Evolutionary conservation across 192 early-diverging fungal genomes (phyloP).

Genomic region (Umbelopsis vinacea): DNA sequence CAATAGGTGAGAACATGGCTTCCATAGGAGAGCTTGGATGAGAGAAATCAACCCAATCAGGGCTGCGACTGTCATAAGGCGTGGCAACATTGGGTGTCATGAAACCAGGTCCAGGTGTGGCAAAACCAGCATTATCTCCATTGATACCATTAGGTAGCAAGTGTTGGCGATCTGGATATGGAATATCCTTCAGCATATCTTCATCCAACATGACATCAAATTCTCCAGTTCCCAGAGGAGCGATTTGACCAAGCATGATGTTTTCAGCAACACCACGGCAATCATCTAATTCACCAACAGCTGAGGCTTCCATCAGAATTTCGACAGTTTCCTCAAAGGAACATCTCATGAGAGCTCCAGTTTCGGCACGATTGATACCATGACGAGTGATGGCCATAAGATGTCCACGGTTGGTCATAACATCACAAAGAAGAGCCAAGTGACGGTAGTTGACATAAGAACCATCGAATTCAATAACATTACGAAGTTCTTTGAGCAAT

Average conservation of each 20-base stretch:
- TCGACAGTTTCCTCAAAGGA: constrained; percentile 99
- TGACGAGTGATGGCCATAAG: constrained; percentile 98
- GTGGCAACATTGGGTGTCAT: constrained; percentile 67
- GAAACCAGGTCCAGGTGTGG: constrained; percentile 55
- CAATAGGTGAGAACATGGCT: constrained; percentile 85
- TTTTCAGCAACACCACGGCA: constrained; percentile 97
- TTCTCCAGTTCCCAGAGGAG: constrained; percentile 92
- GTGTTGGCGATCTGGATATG: constrained; percentile 51
- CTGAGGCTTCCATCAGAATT: constrained; percentile 94
- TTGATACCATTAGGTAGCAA: constrained; percentile 56
- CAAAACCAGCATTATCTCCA: constrained; percentile 50
- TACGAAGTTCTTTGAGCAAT: constrained; percentile 85
- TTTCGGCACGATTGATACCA: constrained; percentile 96
- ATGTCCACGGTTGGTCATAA: constrained; percentile 92
- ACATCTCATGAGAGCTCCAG: constrained; percentile 91
- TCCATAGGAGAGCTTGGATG: constrained; percentile 73
- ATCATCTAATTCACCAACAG: constrained; percentile 89
- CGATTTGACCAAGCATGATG: constrained; percentile 96
- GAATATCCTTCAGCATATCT: constrained; percentile 81
- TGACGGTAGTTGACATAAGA: constrained; percentile 99
- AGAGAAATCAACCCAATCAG: constrained; percentile 60
- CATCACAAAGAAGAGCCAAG: constrained; percentile 91
- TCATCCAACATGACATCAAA: constrained; percentile 95
- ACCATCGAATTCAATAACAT: constrained; percentile 94
- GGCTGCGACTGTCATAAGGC: constrained; percentile 79